Evolutionary conservation across 73 alveolate species (phyloP).

Genomic region (Diophrys appendiculata): DNA sequence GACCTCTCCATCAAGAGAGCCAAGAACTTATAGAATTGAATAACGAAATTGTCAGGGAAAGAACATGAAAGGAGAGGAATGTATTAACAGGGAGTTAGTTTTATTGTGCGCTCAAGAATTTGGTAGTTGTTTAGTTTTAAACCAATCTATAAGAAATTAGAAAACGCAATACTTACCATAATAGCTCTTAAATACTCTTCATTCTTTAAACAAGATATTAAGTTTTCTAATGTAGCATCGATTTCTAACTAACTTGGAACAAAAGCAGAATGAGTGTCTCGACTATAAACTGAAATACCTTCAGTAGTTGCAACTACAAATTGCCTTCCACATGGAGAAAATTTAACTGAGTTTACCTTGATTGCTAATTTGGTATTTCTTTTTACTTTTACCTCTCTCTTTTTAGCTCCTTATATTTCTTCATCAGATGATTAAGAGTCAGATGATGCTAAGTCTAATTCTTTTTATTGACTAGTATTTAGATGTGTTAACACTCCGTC

Average conservation of each 20-base stretch:
- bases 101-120: too few species aligned
- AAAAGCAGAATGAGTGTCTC: conserved; percentile 56
- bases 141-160: too few species aligned
- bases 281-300: conserved; percentile 73
- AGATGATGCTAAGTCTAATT: conserved; percentile 57
- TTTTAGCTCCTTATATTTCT: conserved; percentile 32
- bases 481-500: conserved; percentile 89
- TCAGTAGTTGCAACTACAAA: conserved; percentile 87
- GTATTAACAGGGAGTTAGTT: too few species aligned
- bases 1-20: too few species aligned
- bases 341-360: conserved; percentile 68
- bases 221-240: conserved; percentile 75
- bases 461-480: conserved; percentile 75
- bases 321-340: conserved; percentile 77
- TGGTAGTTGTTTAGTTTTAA: too few species aligned
- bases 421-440: conserved; percentile 79
- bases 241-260: conserved; percentile 67
- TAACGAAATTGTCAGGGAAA: too few species aligned
- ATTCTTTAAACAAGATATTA: conserved; percentile 53
- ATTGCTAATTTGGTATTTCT: conserved; percentile 64
- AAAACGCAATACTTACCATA: too few species aligned
- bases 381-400: conserved; percentile 4
- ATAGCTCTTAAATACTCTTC: conserved; percentile 73
- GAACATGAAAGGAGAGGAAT: too few species aligned
- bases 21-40: too few species aligned